These are phyloP conservation scores for Orbilia brochopaga DNA, from an alignment of 2,329 filamentous ascomycete genomes.

Conservation along the genomic window DNA sequence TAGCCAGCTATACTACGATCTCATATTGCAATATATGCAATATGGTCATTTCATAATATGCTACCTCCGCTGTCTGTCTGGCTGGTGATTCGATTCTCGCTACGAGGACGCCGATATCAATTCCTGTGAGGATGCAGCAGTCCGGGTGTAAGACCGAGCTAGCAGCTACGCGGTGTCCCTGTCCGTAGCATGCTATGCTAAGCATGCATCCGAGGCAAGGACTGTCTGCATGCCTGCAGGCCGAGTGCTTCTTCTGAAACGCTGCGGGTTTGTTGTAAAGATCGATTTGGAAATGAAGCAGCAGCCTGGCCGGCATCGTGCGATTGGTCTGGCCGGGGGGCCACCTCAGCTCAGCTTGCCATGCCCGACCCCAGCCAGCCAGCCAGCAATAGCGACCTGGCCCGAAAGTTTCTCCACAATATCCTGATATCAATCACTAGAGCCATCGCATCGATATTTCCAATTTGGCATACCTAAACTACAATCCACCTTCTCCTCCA, in stretches of 20 bases:
- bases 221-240: constrained; percentile 20
- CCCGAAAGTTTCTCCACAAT: too few species aligned
- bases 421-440: not conserved
- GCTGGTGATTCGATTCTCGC: not conserved
- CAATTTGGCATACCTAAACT: not conserved
- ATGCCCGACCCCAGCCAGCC: not conserved
- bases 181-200: too few species aligned
- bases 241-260: constrained; percentile 43
- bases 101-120: too few species aligned
- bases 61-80: constrained; percentile 37
- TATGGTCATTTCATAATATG: too few species aligned
- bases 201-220: too few species aligned
- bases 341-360: not conserved
- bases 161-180: too few species aligned
- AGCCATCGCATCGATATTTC: constrained; percentile 19
- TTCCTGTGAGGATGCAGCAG: too few species aligned
- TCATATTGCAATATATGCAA: constrained; percentile 22
- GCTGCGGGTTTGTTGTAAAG: constrained; percentile 46
- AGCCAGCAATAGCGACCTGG: too few species aligned
- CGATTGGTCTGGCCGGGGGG: not conserved
- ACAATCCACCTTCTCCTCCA: too few species aligned
- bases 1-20: constrained; percentile 35
- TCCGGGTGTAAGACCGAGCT: too few species aligned
- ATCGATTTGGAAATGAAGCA: constrained; percentile 44
- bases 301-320: constrained; percentile 26